A percentile compares a stretch with the other conserved stretches of the same genome.
phyloP scores from a whole-genome alignment of 2,329 filamentous ascomycete genomes.

The Pseudogymnoascus sp. region DNA sequence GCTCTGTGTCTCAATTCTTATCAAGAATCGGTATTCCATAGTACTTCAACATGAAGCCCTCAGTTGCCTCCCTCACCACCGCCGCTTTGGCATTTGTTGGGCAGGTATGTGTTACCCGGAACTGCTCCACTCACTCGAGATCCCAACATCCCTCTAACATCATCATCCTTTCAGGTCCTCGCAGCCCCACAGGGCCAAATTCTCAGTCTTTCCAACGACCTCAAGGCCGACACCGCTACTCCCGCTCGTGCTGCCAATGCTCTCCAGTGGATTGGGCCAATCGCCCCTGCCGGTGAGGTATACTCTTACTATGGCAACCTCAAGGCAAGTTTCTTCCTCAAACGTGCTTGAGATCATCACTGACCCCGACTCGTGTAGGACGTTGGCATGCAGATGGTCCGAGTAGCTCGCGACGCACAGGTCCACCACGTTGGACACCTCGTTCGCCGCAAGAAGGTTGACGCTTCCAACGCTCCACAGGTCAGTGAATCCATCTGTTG shows the following conservation, averaged over 20 bases:
- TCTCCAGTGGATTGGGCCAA: neutral
- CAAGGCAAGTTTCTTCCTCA: neutral
- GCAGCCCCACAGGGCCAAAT: neutral
- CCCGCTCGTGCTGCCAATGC: neutral
- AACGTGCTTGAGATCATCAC: neutral
- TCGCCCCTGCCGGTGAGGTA: neutral
- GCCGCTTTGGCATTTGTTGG: neutral
- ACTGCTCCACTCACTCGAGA: neutral
- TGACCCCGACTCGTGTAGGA: neutral
- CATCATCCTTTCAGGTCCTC: neutral
- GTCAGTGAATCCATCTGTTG: neutral
- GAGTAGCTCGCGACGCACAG: neutral
- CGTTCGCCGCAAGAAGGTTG: neutral
- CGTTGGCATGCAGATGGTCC: neutral
- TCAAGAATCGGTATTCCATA: neutral
- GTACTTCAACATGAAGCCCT: neutral
- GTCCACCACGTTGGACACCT: neutral
- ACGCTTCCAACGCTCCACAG: neutral
- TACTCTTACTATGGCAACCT: slow-evolving; percentile 2
- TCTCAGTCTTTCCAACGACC: neutral
- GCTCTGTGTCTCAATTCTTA: neutral
- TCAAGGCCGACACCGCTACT: neutral
- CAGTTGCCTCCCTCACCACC: neutral
- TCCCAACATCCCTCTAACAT: neutral
- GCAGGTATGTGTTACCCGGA: neutral